phyloP scores from a whole-genome alignment of 768 basidiomycete species.

The Pisolithus microcarpus region DNA sequence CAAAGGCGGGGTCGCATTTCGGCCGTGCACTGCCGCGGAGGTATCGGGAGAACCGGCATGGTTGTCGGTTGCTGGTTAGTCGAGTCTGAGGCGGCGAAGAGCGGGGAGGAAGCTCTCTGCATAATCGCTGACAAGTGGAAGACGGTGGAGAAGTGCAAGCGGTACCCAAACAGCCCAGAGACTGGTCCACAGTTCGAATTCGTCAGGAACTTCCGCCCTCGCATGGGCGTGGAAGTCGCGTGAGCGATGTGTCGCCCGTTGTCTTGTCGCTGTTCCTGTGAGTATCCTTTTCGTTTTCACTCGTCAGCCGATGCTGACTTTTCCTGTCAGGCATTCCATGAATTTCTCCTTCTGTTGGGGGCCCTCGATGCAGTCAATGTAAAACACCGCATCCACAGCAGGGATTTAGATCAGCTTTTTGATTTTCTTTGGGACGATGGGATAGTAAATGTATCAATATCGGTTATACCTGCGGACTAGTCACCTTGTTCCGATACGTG shows the following conservation, averaged over 20 bases:
- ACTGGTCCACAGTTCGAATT: conserved; percentile 75
- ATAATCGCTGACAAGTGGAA: conserved; percentile 67
- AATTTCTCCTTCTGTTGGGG: not conserved
- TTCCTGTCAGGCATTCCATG: not conserved
- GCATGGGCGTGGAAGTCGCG: conserved; percentile 13
- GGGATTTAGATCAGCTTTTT: not conserved
- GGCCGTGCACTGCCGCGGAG: conserved; percentile 78
- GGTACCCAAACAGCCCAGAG: conserved; percentile 72
- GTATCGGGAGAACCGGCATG: conserved; percentile 62
- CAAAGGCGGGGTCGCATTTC: conserved; percentile 48
- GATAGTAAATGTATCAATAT: conserved; percentile 3
- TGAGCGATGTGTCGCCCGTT: not conserved
- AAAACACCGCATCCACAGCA: conserved; percentile 4
- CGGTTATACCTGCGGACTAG: not conserved
- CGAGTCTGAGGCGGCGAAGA: conserved; percentile 51
- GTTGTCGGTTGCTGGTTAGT: conserved; percentile 74
- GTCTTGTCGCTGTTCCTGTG: not conserved
- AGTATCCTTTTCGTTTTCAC: not conserved
- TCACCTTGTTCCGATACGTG: not conserved
- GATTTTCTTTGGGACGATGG: not conserved
- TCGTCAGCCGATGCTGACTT: not conserved
- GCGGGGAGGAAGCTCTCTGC: conserved; percentile 56
- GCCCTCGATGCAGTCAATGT: conserved; percentile 1
- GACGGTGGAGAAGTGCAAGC: conserved; percentile 68
- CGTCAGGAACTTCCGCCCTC: conserved; percentile 49